Evolutionary conservation across 108 stramenopile species (phyloP).

Genomic region (Nitzschia putrida): DNA sequence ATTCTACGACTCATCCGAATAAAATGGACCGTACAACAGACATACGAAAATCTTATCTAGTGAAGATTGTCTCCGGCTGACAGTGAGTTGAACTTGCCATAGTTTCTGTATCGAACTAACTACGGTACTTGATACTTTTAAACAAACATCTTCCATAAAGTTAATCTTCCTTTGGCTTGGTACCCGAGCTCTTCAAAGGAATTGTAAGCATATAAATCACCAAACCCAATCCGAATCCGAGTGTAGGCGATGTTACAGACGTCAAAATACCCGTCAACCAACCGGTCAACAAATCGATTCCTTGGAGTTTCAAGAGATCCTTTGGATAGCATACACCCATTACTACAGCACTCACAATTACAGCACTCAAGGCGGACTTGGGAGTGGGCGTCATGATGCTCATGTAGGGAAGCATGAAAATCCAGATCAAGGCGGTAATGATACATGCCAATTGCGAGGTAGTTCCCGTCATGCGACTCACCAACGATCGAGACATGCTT

Average conservation of each 20-base stretch:
- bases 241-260: constrained; percentile 67
- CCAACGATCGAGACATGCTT: constrained; percentile 73
- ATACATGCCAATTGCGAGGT: constrained; percentile 73
- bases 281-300: constrained; percentile 61
- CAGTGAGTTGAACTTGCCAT: no score
- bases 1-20: no score
- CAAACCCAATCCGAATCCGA: constrained; percentile 72
- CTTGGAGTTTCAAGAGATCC: constrained; percentile 61
- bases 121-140: no score
- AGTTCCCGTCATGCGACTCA: constrained; percentile 79
- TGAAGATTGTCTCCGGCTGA: no score
- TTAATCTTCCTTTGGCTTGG: constrained; percentile 38
- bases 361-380: constrained; percentile 72
- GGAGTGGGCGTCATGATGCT: constrained; percentile 76
- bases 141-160: no score
- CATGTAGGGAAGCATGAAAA: constrained; percentile 81
- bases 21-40: no score
- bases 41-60: no score
- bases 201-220: constrained; percentile 38
- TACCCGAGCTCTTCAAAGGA: constrained; percentile 10
- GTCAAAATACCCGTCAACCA: constrained; percentile 69
- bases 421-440: constrained; percentile 71
- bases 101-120: no score
- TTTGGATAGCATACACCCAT: constrained; percentile 62
- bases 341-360: constrained; percentile 80